Base-by-base conservation (phyloP, 2,329 filamentous ascomycete species). In the Aspergillus neotritici region DNA sequence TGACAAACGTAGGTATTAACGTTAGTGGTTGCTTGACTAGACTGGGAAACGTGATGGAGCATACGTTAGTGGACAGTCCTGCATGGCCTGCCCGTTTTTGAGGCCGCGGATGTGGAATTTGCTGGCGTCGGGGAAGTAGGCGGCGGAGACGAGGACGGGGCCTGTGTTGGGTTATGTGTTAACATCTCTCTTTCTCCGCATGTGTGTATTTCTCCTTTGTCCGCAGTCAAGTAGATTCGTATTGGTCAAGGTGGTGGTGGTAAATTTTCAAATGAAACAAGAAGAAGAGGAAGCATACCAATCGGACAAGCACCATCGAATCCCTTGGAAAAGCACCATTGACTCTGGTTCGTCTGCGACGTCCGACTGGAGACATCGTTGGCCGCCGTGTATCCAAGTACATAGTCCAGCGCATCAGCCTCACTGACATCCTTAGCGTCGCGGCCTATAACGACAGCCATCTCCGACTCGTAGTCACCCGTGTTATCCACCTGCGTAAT, bases 281-380 rank as follows among this genome's bases (percentile, higher is more conserved):
- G 15, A 2, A 16, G 10, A 4, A 21, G 7, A 10, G 4, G 13
- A 17, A 9, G 44, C 53, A 46, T 53, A 61, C 71, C 73, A 16
- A 79, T 61, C 0, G 78, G 78, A 44, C 75, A 79, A 2, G 73
- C 68, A 21, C 73, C 73, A 50, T 80, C 78, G 42, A 80, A 78
- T 1, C 77, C 76, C 62, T 81, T 80, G 16, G 75, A 79, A 57
- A 74, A 81, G 45, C 71, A 77, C 70, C 75, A 78, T 56, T 80
- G 77, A 38, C 66, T 68, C 57, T 76, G 71, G 15, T 69, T 66
- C 52, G 75, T 69, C 64, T 83, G 79, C 41, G 69, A 70, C 39
- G 75, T 73, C 4, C 79, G 74, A 47, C 75, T 77, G 2, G 78
- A 82, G 5, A 84, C 74, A 55, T 84, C 80, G 63, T 84, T 84